phyloP scores from a whole-genome alignment of 2,329 filamentous ascomycete species.

The Lachnellula subtilissima region DNA sequence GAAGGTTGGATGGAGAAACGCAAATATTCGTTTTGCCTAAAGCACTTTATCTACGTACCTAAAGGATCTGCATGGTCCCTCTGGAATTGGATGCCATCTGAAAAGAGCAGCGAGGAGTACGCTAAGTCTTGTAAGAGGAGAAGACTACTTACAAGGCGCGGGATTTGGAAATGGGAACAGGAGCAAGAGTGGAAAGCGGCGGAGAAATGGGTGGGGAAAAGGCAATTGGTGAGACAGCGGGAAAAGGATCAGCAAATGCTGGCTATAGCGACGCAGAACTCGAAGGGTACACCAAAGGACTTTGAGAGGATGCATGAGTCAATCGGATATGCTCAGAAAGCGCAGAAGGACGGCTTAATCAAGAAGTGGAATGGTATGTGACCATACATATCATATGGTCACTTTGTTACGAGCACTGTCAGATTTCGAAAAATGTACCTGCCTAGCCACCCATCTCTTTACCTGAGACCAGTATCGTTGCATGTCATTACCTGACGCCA shows the following conservation, averaged over 20 bases:
- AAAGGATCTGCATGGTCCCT: not conserved
- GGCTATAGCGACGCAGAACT: not conserved
- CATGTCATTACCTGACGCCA: no score
- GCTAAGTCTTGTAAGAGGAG: not conserved
- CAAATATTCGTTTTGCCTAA: not conserved
- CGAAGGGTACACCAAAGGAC: not conserved
- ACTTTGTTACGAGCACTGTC: no score
- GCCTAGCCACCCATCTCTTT: no score
- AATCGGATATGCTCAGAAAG: not conserved
- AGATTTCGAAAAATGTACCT: no score
- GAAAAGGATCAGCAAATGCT: not conserved
- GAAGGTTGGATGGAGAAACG: not conserved
- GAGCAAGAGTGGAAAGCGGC: no score
- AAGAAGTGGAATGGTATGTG: no score
- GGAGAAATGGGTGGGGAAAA: not conserved
- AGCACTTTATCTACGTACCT: not conserved
- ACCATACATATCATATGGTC: no score
- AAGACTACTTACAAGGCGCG: not conserved
- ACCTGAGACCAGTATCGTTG: no score
- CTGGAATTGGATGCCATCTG: not conserved
- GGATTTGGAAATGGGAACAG: no score
- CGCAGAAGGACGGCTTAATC: not conserved
- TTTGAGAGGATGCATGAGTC: not conserved
- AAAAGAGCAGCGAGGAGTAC: not conserved
- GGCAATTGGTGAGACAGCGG: not conserved